Percentiles rank a stretch among this genome's conserved stretches.
Conservation (phyloP, 495 filamentous ascomycete genomes). For the Trichoderma asperelloides region DNA sequence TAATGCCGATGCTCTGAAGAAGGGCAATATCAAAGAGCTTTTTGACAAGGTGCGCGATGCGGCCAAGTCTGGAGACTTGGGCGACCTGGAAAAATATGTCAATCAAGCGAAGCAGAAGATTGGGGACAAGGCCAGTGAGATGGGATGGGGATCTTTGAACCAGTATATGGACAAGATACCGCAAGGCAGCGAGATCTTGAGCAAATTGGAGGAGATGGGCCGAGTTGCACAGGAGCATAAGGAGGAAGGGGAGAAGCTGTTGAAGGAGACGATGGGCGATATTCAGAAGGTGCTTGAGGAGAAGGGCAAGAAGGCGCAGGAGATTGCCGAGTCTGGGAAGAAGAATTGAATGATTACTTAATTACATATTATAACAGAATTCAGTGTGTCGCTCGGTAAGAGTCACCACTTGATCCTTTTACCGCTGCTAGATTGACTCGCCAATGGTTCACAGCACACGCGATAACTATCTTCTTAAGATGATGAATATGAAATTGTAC, state of each 20-base stretch:
- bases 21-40: constrained; percentile 46
- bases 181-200: constrained; percentile 39
- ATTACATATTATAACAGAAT: not conserved
- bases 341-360: constrained; percentile 8
- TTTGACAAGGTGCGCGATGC: constrained; percentile 45
- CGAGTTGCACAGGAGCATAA: constrained; percentile 49
- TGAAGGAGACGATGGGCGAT: constrained; percentile 52
- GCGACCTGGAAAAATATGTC: constrained; percentile 49
- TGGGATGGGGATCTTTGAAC: constrained; percentile 28
- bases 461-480: no score
- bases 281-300: constrained; percentile 33
- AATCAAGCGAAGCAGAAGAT: constrained; percentile 44
- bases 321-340: constrained; percentile 28
- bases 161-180: constrained; percentile 45
- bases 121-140: constrained; percentile 30
- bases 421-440: no score
- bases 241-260: constrained; percentile 49
- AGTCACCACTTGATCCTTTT: not conserved
- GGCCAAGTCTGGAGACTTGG: constrained; percentile 44
- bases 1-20: constrained; percentile 51
- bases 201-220: constrained; percentile 45
- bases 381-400: not conserved
- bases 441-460: no score
- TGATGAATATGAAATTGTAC: no score
- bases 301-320: constrained; percentile 32